phyloP scores from a whole-genome alignment of 2,329 filamentous ascomycete genomes.

The Colletotrichum sp. region DNA sequence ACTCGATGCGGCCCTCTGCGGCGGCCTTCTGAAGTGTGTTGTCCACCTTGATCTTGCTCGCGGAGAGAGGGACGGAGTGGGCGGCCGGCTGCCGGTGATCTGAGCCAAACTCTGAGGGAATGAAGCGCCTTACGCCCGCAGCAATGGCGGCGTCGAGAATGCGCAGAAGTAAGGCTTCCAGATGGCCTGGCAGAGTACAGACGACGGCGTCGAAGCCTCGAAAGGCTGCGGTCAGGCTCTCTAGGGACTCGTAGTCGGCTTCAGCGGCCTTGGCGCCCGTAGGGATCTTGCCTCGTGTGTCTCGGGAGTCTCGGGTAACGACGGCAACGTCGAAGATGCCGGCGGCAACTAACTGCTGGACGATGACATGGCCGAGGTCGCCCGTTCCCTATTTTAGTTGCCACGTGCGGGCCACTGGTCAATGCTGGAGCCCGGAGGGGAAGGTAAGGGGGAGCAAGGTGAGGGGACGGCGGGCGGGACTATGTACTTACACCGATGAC shows the following conservation, averaged over 20 bases:
- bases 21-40: not conserved
- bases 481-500: not conserved
- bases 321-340: conserved; percentile 38
- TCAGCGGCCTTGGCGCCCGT: conserved; percentile 30
- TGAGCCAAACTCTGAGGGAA: conserved; percentile 54
- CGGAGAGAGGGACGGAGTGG: conserved; percentile 20
- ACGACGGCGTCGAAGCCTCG: conserved; percentile 63
- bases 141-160: conserved; percentile 56
- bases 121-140: conserved; percentile 58
- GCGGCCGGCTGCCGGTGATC: conserved; percentile 27
- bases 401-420: not conserved
- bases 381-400: conserved; percentile 29
- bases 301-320: conserved; percentile 44
- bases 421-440: not conserved
- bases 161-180: conserved; percentile 47
- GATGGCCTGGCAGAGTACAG: conserved; percentile 44
- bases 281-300: conserved; percentile 32
- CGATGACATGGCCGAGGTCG: conserved; percentile 34
- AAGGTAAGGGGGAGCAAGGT: not conserved
- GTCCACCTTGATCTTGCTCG: conserved; percentile 21
- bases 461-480: not conserved
- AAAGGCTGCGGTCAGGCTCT: conserved; percentile 56
- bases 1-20: conserved; percentile 23
- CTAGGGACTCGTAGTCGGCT: conserved; percentile 39
- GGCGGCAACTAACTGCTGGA: conserved; percentile 32